These are phyloP conservation scores for Aspergillus terreus DNA, from an alignment of 2,329 filamentous ascomycete genomes.

Conservation along the genomic window DNA sequence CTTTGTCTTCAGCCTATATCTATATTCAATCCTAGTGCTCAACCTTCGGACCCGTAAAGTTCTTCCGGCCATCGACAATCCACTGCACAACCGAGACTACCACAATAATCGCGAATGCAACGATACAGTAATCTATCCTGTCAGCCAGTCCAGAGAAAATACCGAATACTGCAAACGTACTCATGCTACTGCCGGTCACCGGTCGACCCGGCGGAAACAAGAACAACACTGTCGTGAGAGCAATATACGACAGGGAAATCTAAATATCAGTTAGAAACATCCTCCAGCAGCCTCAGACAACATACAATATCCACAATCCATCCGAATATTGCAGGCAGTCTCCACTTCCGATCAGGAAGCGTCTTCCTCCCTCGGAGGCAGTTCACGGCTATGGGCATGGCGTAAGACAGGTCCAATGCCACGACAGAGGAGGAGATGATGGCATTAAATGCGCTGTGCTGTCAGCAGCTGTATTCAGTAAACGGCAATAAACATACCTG, in stretches of 20 bases:
- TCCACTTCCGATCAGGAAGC: constrained; percentile 59
- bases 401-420: constrained; percentile 68
- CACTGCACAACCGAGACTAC: constrained; percentile 56
- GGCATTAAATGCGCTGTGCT: constrained; percentile 61
- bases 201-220: constrained; percentile 66
- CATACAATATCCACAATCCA: constrained; percentile 57
- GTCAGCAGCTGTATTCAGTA: background rate
- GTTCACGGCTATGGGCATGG: constrained; percentile 68
- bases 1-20: background rate
- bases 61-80: constrained; percentile 58
- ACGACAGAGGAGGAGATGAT: constrained; percentile 69
- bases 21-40: background rate
- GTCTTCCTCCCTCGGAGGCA: constrained; percentile 61
- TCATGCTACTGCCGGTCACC: constrained; percentile 66
- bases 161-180: constrained; percentile 32
- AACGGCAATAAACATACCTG: constrained; percentile 19
- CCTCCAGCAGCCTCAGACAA: background rate
- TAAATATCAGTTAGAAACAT: constrained; percentile 23
- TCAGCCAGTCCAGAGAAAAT: background rate
- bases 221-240: constrained; percentile 68
- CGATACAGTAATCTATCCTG: constrained; percentile 38
- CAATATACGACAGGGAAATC: constrained; percentile 57
- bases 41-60: constrained; percentile 52
- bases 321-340: constrained; percentile 50
- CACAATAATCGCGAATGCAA: constrained; percentile 56